Conservation (phyloP, 768 basidiomycete genomes). For the Favolaschia claudopus region DNA sequence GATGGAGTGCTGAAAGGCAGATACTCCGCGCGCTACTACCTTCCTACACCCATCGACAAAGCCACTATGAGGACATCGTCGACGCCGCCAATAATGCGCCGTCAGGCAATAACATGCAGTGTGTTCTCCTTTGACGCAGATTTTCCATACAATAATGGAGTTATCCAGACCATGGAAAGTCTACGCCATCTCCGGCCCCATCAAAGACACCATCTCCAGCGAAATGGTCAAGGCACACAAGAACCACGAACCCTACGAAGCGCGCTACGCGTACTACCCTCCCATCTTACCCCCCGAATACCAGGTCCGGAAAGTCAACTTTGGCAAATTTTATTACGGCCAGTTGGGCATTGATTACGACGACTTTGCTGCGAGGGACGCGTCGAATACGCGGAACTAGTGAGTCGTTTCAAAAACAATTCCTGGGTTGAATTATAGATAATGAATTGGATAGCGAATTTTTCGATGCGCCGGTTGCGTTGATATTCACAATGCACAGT, state of each 20-base stretch:
- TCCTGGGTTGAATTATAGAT: neutral
- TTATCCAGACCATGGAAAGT: slow-evolving; percentile 28
- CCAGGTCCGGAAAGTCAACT: slow-evolving; percentile 4
- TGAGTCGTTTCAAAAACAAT: neutral
- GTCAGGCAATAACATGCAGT: slow-evolving; percentile 27
- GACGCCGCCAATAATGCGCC: slow-evolving; percentile 22
- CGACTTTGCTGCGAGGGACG: neutral
- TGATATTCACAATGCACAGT: slow-evolving; percentile 22
- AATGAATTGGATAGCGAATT: slow-evolving; percentile 13
- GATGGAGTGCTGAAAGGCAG: slow-evolving; percentile 18
- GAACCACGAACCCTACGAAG: neutral
- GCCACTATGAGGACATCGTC: slow-evolving; percentile 20
- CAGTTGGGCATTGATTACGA: neutral
- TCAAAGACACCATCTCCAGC: slow-evolving; percentile 11
- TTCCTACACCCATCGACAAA: slow-evolving; percentile 10
- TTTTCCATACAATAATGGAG: neutral
- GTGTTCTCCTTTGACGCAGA: neutral
- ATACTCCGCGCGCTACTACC: slow-evolving; percentile 22
- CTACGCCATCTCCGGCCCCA: slow-evolving; percentile 13
- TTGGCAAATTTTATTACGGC: slow-evolving; percentile 13
- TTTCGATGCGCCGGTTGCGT: slow-evolving; percentile 23
- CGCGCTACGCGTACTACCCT: slow-evolving; percentile 14
- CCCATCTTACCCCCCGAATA: neutral
- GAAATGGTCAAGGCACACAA: slow-evolving; percentile 21
- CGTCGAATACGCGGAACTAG: slow-evolving; percentile 4